phyloP scores from a whole-genome alignment of 1,139 yeast genomes.

The Scheffersomyces quercinus region DNA sequence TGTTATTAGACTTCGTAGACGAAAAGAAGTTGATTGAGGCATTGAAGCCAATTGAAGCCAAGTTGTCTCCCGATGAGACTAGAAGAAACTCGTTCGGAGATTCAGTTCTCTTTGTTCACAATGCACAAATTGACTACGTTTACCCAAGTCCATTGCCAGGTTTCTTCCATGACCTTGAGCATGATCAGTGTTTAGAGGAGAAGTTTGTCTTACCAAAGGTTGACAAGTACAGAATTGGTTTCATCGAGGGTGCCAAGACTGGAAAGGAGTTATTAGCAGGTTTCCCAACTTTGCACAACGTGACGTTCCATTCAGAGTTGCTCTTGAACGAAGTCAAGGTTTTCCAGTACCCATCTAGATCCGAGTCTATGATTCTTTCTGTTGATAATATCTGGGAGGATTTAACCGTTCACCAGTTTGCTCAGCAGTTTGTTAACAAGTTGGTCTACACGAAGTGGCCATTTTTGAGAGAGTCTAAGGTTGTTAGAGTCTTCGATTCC shows the following conservation, averaged over 20 bases:
- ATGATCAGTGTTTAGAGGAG: slow-evolving; percentile 73
- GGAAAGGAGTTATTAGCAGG: slow-evolving; percentile 82
- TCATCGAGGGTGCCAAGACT: slow-evolving; percentile 64
- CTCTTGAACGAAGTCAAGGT: slow-evolving; percentile 68
- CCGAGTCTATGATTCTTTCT: slow-evolving; percentile 75
- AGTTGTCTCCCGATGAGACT: slow-evolving; percentile 67
- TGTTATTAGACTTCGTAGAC: slow-evolving; percentile 91
- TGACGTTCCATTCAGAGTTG: slow-evolving; percentile 55
- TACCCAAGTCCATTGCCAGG: slow-evolving; percentile 82
- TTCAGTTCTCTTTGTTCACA: slow-evolving; percentile 66
- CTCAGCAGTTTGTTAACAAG: slow-evolving; percentile 58
- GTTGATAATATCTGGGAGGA: slow-evolving; percentile 54
- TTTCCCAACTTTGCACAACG: slow-evolving; percentile 77
- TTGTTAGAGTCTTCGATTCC: slow-evolving; percentile 63
- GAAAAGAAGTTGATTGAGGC: slow-evolving; percentile 71
- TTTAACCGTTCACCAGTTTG: slow-evolving; percentile 54
- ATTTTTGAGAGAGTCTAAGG: slow-evolving; percentile 75
- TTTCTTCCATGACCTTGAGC: slow-evolving; percentile 72
- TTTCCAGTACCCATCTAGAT: slow-evolving; percentile 82
- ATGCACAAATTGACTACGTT: slow-evolving; percentile 71
- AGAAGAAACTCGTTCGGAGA: slow-evolving; percentile 73
- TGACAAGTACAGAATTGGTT: slow-evolving; percentile 55
- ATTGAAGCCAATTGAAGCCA: slow-evolving; percentile 60
- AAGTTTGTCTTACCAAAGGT: slow-evolving; percentile 52
- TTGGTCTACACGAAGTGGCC: slow-evolving; percentile 87